Conservation (phyloP, 2,329 filamentous ascomycete genomes). For the Parastagonospora avenae region DNA sequence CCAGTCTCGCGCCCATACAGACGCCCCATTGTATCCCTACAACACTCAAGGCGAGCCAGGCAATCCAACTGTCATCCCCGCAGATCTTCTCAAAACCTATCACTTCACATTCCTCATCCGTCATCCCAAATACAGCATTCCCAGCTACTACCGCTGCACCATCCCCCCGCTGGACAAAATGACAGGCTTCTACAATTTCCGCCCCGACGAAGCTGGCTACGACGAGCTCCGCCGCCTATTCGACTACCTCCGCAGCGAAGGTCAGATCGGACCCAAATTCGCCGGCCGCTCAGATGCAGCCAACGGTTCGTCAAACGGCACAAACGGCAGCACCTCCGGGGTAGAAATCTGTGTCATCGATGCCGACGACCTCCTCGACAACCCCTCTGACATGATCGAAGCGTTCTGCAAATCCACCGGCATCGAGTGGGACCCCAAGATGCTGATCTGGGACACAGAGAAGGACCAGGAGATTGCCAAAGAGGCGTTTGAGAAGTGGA, state of each 20-base stretch:
- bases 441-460: constrained; percentile 84
- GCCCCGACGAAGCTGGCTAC: constrained; percentile 88
- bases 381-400: constrained; percentile 75
- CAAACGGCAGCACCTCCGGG: constrained; percentile 42
- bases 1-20: constrained; percentile 26
- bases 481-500: constrained; percentile 92
- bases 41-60: constrained; percentile 63
- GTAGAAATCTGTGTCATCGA: constrained; percentile 84
- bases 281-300: constrained; percentile 52
- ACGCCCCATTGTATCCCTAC: constrained; percentile 61
- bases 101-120: constrained; percentile 98
- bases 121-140: constrained; percentile 88
- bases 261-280: constrained; percentile 72
- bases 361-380: constrained; percentile 90
- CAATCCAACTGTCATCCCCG: constrained; percentile 86
- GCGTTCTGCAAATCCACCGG: constrained; percentile 83
- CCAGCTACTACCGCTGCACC: constrained; percentile 93
- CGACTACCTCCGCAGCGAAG: constrained; percentile 75
- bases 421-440: constrained; percentile 73
- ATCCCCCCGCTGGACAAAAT: constrained; percentile 81
- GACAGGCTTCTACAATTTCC: constrained; percentile 86
- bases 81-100: constrained; percentile 74
- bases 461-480: constrained; percentile 72
- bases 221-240: constrained; percentile 84
- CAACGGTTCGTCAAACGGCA: constrained; percentile 38